Evolutionary conservation across 2,329 filamentous ascomycete species (phyloP).

Genomic region (Fusarium chuoi): DNA sequence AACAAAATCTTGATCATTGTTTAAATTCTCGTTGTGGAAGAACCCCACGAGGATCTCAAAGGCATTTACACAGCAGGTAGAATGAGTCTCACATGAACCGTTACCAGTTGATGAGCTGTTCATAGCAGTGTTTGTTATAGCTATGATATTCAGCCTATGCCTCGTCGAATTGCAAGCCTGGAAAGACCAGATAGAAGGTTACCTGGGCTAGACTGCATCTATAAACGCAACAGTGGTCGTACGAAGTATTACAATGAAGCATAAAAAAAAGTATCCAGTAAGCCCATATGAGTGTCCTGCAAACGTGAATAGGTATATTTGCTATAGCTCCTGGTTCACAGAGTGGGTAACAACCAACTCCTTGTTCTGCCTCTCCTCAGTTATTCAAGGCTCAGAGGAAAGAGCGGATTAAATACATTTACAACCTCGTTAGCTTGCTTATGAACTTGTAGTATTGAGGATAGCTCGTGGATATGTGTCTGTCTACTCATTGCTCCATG

Average conservation of each 20-base stretch:
- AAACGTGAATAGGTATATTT: not conserved
- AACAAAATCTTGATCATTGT: conserved; percentile 30
- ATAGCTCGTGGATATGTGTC: not conserved
- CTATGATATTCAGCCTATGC: not conserved
- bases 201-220: not conserved
- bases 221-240: conserved; percentile 4
- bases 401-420: not conserved
- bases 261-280: not conserved
- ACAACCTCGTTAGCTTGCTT: not conserved
- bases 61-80: not conserved
- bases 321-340: conserved; percentile 9
- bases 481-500: not conserved
- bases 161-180: not conserved
- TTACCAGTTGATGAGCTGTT: not conserved
- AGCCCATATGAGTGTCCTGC: not conserved
- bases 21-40: conserved; percentile 36
- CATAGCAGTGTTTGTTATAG: not conserved
- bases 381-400: not conserved
- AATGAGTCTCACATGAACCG: not conserved
- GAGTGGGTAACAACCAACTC: not conserved
- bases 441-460: not conserved
- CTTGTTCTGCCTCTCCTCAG: not conserved
- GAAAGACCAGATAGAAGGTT: not conserved
- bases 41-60: conserved; percentile 3
- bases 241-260: not conserved